phyloP scores from a whole-genome alignment of 495 filamentous ascomycete genomes.

The Hyaloscypha variabilis region DNA sequence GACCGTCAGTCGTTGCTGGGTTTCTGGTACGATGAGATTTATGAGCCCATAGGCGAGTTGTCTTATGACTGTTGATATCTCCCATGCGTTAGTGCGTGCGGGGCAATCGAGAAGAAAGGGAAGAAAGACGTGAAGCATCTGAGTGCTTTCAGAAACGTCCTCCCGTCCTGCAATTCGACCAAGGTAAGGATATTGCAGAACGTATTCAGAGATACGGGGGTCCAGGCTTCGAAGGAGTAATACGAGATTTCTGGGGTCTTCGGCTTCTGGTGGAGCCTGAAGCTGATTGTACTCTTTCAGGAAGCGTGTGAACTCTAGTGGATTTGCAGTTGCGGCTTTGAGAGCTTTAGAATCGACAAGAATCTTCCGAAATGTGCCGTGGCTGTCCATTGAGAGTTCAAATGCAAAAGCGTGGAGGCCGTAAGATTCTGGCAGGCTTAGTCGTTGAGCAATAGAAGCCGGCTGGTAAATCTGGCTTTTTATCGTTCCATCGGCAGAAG shows the following conservation, averaged over 20 bases:
- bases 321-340: conserved; percentile 20
- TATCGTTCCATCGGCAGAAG: neutral
- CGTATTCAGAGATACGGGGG: conserved; percentile 51
- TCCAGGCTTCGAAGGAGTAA: conserved; percentile 38
- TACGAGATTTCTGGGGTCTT: conserved; percentile 6
- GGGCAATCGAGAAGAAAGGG: conserved; percentile 61
- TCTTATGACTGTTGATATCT: conserved; percentile 52
- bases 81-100: conserved; percentile 65
- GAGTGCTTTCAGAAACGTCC: neutral
- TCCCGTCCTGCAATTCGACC: conserved; percentile 21
- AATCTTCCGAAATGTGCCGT: conserved; percentile 36
- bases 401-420: conserved; percentile 41
- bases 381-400: conserved; percentile 38
- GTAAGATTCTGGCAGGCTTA: conserved; percentile 23
- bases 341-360: conserved; percentile 30
- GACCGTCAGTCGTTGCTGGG: conserved; percentile 30
- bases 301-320: conserved; percentile 43
- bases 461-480: conserved; percentile 20
- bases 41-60: conserved; percentile 61
- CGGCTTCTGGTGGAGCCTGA: neutral
- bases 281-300: conserved; percentile 43
- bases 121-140: conserved; percentile 52
- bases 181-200: conserved; percentile 38
- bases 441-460: conserved; percentile 22
- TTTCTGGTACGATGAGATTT: conserved; percentile 39